Percentiles rank a stretch among this genome's conserved stretches.
Conservation (phyloP, 768 basidiomycete genomes). For the Stropharia rugosoannulata region DNA sequence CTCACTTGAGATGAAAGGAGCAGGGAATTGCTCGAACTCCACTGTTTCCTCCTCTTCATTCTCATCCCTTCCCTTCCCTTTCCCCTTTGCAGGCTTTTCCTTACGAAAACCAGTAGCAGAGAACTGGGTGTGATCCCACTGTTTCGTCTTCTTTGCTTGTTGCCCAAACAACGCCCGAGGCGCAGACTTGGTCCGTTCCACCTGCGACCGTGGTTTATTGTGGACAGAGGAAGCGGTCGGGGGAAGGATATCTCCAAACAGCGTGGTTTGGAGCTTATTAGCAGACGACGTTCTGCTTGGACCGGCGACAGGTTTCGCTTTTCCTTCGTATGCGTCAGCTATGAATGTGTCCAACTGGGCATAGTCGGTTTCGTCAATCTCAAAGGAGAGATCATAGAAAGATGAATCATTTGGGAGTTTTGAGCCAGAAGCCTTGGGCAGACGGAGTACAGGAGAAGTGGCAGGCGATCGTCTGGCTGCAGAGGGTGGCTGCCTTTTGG, state of each 20-base stretch:
- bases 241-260: slow-evolving; percentile 59
- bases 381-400: slow-evolving; percentile 52
- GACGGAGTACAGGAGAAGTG: slow-evolving; percentile 15
- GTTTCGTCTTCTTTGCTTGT: slow-evolving; percentile 67
- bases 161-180: slow-evolving; percentile 48
- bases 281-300: slow-evolving; percentile 35
- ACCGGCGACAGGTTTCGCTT: slow-evolving; percentile 40
- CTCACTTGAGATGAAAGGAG: slow-evolving; percentile 71
- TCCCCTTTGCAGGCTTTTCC: slow-evolving; percentile 48
- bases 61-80: slow-evolving; percentile 39
- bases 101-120: slow-evolving; percentile 72
- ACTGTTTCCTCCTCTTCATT: slow-evolving; percentile 55
- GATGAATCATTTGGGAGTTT: slow-evolving; percentile 35
- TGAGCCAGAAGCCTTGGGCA: slow-evolving; percentile 15
- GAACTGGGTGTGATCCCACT: slow-evolving; percentile 90
- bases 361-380: slow-evolving; percentile 57
- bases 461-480: slow-evolving; percentile 2
- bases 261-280: slow-evolving; percentile 58
- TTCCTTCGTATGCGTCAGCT: slow-evolving; percentile 43
- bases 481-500: slow-evolving; percentile 13
- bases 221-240: slow-evolving; percentile 30
- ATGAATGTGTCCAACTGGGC: slow-evolving; percentile 53
- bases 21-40: slow-evolving; percentile 84
- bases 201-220: slow-evolving; percentile 32
- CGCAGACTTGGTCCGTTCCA: slow-evolving; percentile 43